Evolutionary conservation across 208 protist species (phyloP).

Genomic region (Acanthamoeba royreba): DNA sequence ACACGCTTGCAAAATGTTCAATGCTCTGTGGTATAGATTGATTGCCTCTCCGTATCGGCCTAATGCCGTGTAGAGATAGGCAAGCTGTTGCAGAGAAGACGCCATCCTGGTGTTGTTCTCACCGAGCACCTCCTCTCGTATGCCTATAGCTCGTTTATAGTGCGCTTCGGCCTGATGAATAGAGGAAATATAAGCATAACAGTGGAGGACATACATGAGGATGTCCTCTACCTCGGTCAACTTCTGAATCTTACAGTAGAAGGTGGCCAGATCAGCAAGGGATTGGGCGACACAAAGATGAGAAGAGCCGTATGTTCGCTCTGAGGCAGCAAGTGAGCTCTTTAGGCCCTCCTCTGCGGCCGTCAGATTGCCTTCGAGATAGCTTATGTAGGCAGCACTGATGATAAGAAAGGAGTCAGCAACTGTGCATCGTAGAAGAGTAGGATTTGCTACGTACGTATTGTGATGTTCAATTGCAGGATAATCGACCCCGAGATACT

Average conservation of each 20-base stretch:
- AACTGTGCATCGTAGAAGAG: neutral
- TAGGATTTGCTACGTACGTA: neutral
- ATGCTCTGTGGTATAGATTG: neutral
- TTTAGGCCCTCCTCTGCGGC: constrained; percentile 18
- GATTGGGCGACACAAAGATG: constrained; percentile 31
- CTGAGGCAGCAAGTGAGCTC: neutral
- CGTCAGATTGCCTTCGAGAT: neutral
- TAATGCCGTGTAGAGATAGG: constrained; percentile 42
- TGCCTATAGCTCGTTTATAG: neutral
- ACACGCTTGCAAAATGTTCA: neutral
- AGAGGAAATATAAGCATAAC: neutral
- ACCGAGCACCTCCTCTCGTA: constrained; percentile 17
- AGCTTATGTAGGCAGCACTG: neutral
- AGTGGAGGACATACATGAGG: neutral
- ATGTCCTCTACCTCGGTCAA: neutral
- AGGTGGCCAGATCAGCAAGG: neutral
- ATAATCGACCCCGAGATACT: constrained; percentile 12
- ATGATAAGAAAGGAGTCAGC: neutral
- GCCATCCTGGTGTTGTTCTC: neutral
- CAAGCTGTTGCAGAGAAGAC: neutral
- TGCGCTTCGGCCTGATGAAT: neutral
- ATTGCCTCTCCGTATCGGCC: neutral
- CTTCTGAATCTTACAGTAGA: constrained; percentile 9
- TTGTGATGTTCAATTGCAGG: constrained; percentile 36
- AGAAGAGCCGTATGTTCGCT: neutral